A percentile compares a stretch with the other conserved stretches of the same genome.
Conservation (phyloP, 177 flowering plant species). For the Tripterygium wilfordii region DNA sequence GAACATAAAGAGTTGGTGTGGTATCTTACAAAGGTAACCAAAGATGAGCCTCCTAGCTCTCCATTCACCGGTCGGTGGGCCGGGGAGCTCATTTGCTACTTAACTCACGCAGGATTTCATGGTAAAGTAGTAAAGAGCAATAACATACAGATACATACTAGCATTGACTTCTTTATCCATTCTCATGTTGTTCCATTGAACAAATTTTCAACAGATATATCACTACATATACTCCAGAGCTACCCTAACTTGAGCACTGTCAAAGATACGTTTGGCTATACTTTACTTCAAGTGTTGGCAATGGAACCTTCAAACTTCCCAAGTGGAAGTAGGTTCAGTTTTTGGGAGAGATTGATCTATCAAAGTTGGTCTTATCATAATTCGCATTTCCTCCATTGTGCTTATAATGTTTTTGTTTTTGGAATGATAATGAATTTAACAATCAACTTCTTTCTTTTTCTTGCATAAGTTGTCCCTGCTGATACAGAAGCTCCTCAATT, state of each 20-base stretch:
- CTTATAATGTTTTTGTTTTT: too few species aligned
- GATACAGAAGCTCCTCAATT: too few species aligned
- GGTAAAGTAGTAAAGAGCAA: neutral
- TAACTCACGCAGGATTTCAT: neutral
- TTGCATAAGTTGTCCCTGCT: too few species aligned
- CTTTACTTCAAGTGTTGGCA: neutral
- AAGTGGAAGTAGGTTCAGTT: conserved; percentile 5
- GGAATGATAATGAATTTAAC: too few species aligned
- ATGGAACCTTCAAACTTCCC: neutral
- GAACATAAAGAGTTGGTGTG: neutral
- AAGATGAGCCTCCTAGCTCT: neutral
- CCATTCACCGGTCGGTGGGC: neutral
- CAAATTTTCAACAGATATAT: neutral
- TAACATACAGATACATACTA: neutral
- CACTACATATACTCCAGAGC: neutral
- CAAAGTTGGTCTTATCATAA: neutral
- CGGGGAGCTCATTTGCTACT: neutral
- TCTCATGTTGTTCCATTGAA: neutral
- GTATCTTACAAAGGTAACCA: neutral
- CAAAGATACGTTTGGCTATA: too few species aligned
- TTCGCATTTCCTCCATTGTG: neutral
- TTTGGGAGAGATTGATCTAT: conserved; percentile 1
- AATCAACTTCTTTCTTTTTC: neutral
- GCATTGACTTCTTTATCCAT: neutral
- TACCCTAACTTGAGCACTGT: conserved; percentile 1